Evolutionary conservation across 1,139 yeast genomes (phyloP), one percentile per base, ranked within the genome.

Genomic region (Debaryomyces sp.): DNA sequence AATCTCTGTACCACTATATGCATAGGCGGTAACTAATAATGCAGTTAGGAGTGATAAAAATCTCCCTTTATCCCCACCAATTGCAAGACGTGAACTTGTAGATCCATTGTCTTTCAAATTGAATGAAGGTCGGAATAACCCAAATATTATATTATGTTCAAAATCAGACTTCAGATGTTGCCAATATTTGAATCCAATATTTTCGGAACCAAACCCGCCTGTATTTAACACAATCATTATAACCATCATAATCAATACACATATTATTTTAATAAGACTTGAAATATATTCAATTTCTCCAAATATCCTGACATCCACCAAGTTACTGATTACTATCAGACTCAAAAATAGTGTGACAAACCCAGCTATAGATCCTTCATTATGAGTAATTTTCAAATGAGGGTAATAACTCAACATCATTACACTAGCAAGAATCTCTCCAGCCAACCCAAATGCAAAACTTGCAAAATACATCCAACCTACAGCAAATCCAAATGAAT

Each of bases 401-500:
- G 84, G 79, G 57, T 83, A 88, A 59, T 82, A 87, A 22, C 88
- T 78, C 37, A 89, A 70, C 83, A 89, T 80, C 38, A 89, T 84
- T 0, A 89, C 83, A 30, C 89, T 85, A 0, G 96, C 95, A 5
- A 89, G 86, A 10, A 89, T 78, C 61, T 90, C 96, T 0, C 92
- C 82, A 0, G 96, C 91, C 47, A 89, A 70, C 0, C 91, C 89
- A 47, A 87, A 70, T 6, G 88, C 77, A 63, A 87, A 88, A 50
- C 89, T 81, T 13, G 87, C 64, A 82, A 92, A 89, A 64, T 89
- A 89, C 40, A 83, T 73, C 76, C 91, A 80, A 0, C 96, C 96
- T 0, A 88, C 73, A 1, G 95, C 85, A 63, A 89, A 87, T 0
- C 96, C 96, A 62, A 89, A 82, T 0, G 96, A 89, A 56, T 87